Evolutionary conservation across 2,329 filamentous ascomycete species (phyloP), one percentile per base, ranked within the genome.

Genomic region (Hypoxylon sp.): DNA sequence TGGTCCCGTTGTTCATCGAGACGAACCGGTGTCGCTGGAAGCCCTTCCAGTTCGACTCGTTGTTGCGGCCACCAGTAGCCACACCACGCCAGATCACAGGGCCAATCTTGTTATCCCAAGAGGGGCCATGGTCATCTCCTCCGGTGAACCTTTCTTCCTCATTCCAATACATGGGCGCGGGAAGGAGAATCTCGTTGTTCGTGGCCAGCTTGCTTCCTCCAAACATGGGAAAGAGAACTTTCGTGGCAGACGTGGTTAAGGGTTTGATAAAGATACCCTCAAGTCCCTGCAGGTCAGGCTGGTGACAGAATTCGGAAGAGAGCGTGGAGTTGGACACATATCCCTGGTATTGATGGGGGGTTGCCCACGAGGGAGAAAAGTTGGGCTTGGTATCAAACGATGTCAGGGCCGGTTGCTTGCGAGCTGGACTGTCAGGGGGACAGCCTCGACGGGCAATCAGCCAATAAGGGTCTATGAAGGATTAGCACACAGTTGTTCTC

Each of bases 11-110:
- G 74, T 90, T 86, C 89, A 93, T 91, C 49, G 88, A 83, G 1
- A 93, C 85, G 75, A 94, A 92, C 1, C 92, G 89, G 75, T 93
- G 91, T 2, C 91, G 87, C 69, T 94, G 91, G 74, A 93, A 93
- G 0, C 88, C 86, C 10, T 83, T 86, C 91, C 91, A 94, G 72
- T 89, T 93, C 28, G 84, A 72, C 76, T 82, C 73, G 70, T 83
- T 80, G 70, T 91, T 89, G 41, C 80, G 79, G 1, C 90, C 90
- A 2, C 90, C 90, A 1, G 89, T 90, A 1, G 89, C 89, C 7
- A 91, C 88, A 34, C 90, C 90, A 32, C 90, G 87, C 90, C 90
- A 92, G 53, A 91, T 80, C 36, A 86, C 83, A 2, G 76, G 77
- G 69, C 84, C 79, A 0, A 75, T 60, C 78, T 92, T 92, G n/a